phyloP scores from a whole-genome alignment of 768 basidiomycete genomes.

The Boletus edulis region DNA sequence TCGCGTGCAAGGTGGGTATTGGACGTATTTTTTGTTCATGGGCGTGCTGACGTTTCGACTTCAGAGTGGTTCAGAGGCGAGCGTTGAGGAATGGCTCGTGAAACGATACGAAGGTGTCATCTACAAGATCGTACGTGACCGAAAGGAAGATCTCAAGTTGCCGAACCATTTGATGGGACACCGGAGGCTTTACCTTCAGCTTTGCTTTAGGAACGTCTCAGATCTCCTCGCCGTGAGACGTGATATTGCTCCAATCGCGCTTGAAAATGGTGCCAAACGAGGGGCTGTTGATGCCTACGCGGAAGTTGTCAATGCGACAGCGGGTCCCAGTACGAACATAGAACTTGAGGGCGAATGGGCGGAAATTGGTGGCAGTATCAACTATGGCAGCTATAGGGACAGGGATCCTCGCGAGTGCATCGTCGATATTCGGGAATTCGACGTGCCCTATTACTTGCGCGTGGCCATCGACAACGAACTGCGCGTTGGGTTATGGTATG shows the following conservation, averaged over 20 bases:
- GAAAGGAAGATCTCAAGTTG: conserved; percentile 91
- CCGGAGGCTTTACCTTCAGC: conserved; percentile 80
- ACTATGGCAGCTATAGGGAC: conserved; percentile 46
- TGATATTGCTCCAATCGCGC: conserved; percentile 86
- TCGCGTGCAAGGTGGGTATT: conserved; percentile 78
- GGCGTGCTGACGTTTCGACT: not conserved
- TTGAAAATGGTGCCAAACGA: conserved; percentile 87
- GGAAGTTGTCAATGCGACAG: conserved; percentile 84
- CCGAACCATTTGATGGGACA: conserved; percentile 99
- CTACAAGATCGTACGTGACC: conserved; percentile 70
- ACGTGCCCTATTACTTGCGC: conserved; percentile 95
- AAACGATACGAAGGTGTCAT: conserved; percentile 91
- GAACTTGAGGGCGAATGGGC: conserved; percentile 66
- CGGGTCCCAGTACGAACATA: conserved; percentile 62
- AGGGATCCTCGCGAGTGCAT: conserved; percentile 89
- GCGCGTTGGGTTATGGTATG: conserved; percentile 98
- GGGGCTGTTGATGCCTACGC: conserved; percentile 97
- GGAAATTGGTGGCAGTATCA: conserved; percentile 42
- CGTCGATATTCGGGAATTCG: conserved; percentile 93
- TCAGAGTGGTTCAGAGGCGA: conserved; percentile 81
- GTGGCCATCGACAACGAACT: conserved; percentile 99
- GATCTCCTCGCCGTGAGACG: conserved; percentile 86
- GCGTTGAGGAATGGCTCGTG: conserved; percentile 92
- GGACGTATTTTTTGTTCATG: conserved; percentile 14
- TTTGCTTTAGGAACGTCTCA: conserved; percentile 90